A percentile compares a stretch with the other conserved stretches of the same genome.
These are phyloP conservation scores for Dactylellina cionopaga DNA, from an alignment of 2,329 filamentous ascomycete genomes.

Conservation along the genomic window DNA sequence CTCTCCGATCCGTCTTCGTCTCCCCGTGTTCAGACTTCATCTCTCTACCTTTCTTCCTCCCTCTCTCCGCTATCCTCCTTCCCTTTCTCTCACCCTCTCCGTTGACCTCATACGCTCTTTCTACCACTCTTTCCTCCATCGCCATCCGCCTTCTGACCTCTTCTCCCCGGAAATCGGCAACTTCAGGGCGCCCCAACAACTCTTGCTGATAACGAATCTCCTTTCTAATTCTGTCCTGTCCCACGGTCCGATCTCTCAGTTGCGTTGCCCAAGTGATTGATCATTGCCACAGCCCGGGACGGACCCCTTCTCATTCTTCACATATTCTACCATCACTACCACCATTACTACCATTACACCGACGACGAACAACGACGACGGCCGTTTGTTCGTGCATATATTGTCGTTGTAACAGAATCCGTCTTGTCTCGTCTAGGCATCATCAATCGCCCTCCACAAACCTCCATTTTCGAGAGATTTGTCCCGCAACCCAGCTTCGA, in stretches of 20 bases:
- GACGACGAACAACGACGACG: neutral
- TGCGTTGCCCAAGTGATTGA: conserved; percentile 34
- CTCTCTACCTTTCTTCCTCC: neutral
- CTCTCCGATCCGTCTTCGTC: too few species aligned
- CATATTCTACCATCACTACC: neutral
- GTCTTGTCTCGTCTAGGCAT: conserved; percentile 3
- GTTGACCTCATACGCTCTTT: neutral
- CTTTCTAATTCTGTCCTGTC: too few species aligned
- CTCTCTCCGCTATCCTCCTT: neutral
- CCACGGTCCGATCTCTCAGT: conserved; percentile 12
- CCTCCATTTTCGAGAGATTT: neutral
- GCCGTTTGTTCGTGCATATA: neutral
- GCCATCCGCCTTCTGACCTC: neutral
- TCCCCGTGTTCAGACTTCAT: too few species aligned
- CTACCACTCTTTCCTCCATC: too few species aligned
- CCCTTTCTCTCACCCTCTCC: neutral
- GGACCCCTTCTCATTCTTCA: neutral
- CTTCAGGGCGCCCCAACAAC: too few species aligned
- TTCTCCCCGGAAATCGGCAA: neutral
- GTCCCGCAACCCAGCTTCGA: conserved; percentile 11
- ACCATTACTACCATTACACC: neutral
- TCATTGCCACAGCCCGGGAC: conserved; percentile 1
- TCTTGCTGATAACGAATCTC: conserved; percentile 21
- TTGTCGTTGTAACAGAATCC: neutral
- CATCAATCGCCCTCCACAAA: neutral